A percentile compares a stretch with the other conserved stretches of the same genome.
phyloP scores from a whole-genome alignment of 2,329 filamentous ascomycete species.

The Chaetomiaceae sp. region DNA sequence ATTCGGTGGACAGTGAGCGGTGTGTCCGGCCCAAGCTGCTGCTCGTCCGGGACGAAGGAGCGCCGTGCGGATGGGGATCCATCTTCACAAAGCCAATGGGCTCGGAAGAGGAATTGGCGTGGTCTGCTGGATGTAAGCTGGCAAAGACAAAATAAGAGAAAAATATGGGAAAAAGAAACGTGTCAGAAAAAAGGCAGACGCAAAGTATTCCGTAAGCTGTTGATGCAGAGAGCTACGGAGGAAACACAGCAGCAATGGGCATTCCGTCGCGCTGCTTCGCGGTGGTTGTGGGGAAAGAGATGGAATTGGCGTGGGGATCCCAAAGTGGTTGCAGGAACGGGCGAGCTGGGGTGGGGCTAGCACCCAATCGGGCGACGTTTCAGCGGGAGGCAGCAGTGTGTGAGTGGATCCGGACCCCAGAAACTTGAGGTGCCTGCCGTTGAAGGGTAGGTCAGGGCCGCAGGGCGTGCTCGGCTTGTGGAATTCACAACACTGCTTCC shows the following conservation, averaged over 20 bases:
- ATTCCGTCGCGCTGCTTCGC: slow-evolving; percentile 6
- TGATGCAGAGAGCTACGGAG: too few relatives aligned
- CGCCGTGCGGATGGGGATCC: slow-evolving; percentile 4
- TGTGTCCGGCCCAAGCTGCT: neutral
- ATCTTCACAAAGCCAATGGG: neutral
- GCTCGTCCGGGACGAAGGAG: neutral
- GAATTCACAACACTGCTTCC: too few relatives aligned
- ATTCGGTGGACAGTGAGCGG: neutral
- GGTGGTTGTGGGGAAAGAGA: slow-evolving; percentile 1
- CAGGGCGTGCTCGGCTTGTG: too few relatives aligned
- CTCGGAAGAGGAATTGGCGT: neutral
- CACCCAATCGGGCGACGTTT: slow-evolving; percentile 5
- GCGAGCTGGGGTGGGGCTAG: slow-evolving; percentile 1
- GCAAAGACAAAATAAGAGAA: neutral
- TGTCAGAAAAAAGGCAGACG: neutral
- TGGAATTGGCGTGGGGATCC: slow-evolving; percentile 4
- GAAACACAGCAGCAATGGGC: neutral
- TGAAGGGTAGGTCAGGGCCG: too few relatives aligned
- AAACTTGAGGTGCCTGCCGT: neutral
- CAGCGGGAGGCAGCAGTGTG: slow-evolving; percentile 7
- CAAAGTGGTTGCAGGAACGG: slow-evolving; percentile 14
- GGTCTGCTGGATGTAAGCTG: too few relatives aligned
- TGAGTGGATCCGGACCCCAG: neutral
- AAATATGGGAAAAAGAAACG: neutral
- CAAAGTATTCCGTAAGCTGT: neutral